Base-by-base conservation (phyloP, 805 yeast species). In the Candida insectorum region DNA sequence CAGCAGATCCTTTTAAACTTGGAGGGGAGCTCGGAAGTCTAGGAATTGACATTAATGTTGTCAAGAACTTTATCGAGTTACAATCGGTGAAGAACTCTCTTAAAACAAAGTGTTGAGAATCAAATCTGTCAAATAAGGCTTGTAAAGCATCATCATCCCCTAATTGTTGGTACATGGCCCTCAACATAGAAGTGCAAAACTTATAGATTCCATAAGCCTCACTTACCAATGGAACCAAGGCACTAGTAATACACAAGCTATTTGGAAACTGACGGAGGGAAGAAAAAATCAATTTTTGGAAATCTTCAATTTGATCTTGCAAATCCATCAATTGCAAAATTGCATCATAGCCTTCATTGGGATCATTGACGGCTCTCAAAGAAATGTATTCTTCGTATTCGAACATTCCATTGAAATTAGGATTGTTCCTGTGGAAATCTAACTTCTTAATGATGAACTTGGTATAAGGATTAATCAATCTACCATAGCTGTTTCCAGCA, bases 371-470 rank as follows among this genome's bases (percentile, higher is more conserved):
- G 3, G 88, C 79, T 37, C 85, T 76, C 45, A 91, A 69, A 4
- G 96, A 85, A 27, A 89, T 79, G 53, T 91, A 93, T 56, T 91
- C 98, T 57, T 88, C 95, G 54, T 91, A 93, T 55, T 91, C 98
- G 58, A 91, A 91, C 23, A 87, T 87, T 23, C 97, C 98, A 52
- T 85, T 91, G 62, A 91, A 93, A 4, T 88, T 95, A 10, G 85
- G 79, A 51, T 93, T 95, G 39, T 74, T 71, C 39, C 80, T 74
- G 56, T 91, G 97, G 60, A 91, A 91, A 40, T 75, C 75, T 46
- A 93, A 69, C 52, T 91, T 91, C 51, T 73, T 69, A 32, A 85
- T 61, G 31, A 91, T 60, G 44, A 78, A 85, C 20, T 69, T 63
- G 26, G 79, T 85, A 54, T 91, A 91, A 48, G 83, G 95, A 36